Base-by-base conservation (phyloP, 2,329 filamentous ascomycete species). In the Colletotrichum coccodes region DNA sequence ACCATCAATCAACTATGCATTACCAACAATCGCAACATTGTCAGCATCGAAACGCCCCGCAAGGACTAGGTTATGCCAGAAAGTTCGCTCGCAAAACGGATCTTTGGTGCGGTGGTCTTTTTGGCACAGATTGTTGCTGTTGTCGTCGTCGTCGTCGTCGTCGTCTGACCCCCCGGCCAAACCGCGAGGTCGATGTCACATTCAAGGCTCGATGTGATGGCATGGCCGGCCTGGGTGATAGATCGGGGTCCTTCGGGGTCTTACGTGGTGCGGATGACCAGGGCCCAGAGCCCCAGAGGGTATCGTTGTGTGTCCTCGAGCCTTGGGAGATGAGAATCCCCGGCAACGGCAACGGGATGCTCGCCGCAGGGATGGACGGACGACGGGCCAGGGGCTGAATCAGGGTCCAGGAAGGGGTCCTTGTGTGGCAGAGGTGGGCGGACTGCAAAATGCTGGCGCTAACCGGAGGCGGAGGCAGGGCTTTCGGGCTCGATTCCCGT, bases 301-400 rank as follows among this genome's bases (percentile, higher is more conserved):
- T 59, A 47, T 32, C 28, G 47, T 36, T 59, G 56, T 6, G 56
- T 18, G 42, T 44, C 44, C 23, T 18, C 36, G 38, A 18, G 40
- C 30, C 40, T 46, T n/a, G 56, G 21, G 30, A 44, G 28, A n/a
- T 34, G 30, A 12, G 6, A 53, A 12, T n/a, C 42, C 56, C 30
- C 42, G 30, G 28, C 46, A 32, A 42, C 56, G 44, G 53, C 44
- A 57, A 56, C 28, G 61, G 63, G 62, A 64, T 60, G 66, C 56
- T 68, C 49, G 66, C 32, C 62, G 56, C 66, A 69, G 56, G 66
- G 66, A 56, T 69, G 18, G 28, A 30, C 46, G 18, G 28, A 30
- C 46, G 36, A 60, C 42, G 26, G 47, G 47, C 65, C 32, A 65
- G 65, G 65, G 65, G 65, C 54, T 68, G 65, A 60, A 68, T 68